Conservation (phyloP, 306 rosid species). For the Boehmeria nivea region DNA sequence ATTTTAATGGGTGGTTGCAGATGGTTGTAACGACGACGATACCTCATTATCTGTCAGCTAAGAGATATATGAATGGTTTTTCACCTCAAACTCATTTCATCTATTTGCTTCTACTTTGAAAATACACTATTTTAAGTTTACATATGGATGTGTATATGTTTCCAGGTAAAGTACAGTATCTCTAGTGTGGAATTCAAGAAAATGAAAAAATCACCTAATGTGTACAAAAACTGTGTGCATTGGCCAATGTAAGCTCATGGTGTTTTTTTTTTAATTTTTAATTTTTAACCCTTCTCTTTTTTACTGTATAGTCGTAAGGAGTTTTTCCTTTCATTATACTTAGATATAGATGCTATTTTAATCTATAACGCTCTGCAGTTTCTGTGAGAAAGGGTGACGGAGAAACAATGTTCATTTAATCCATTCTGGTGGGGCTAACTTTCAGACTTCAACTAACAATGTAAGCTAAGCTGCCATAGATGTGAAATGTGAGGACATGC, state of each 20-base stretch:
- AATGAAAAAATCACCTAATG: slow-evolving; percentile 56
- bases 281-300: too few relatives aligned
- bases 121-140: slow-evolving; percentile 1
- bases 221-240: slow-evolving; percentile 59
- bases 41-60: slow-evolving; percentile 70
- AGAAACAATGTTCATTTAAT: slow-evolving; percentile 56
- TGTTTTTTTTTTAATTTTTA: background rate
- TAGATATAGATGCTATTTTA: too few relatives aligned
- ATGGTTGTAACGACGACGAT: slow-evolving; percentile 92
- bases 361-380: slow-evolving; percentile 39
- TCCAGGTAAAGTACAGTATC: slow-evolving; percentile 86
- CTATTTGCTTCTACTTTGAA: slow-evolving; percentile 1
- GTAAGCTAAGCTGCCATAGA: slow-evolving; percentile 42
- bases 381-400: slow-evolving; percentile 76
- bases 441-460: slow-evolving; percentile 89
- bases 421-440: slow-evolving; percentile 96
- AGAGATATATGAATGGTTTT: slow-evolving; percentile 79
- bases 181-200: slow-evolving; percentile 93
- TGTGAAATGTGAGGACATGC: background rate
- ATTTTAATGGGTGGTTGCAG: slow-evolving; percentile 37
- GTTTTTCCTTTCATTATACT: background rate
- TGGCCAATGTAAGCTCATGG: slow-evolving; percentile 72
- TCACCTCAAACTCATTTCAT: slow-evolving; percentile 14
- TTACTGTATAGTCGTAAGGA: too few relatives aligned
- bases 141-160: slow-evolving; percentile 19